Evolutionary conservation across 768 basidiomycete genomes (phyloP).

Genomic region (Lactarius pseudohatsudake): DNA sequence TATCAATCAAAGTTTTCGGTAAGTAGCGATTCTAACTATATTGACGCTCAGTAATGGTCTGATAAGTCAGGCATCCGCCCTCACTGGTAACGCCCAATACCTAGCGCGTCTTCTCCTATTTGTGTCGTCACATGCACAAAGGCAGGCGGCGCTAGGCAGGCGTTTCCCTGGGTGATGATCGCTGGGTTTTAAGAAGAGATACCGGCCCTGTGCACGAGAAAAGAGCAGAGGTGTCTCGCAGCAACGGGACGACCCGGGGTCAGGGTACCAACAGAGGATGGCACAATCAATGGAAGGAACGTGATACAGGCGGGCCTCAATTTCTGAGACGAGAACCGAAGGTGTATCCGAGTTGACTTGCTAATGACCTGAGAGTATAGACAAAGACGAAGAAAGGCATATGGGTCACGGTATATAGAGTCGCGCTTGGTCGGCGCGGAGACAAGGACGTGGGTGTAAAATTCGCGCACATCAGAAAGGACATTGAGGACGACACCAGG

Average conservation of each 20-base stretch:
- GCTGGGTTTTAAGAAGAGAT: too few relatives aligned
- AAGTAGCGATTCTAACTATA: too few relatives aligned
- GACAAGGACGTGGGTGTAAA: slow-evolving; percentile 74
- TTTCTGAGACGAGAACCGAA: slow-evolving; percentile 39
- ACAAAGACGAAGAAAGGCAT: slow-evolving; percentile 42
- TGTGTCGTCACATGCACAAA: too few relatives aligned
- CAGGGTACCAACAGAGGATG: slow-evolving; percentile 3
- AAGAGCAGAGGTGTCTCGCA: background rate
- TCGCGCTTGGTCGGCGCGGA: slow-evolving; percentile 57
- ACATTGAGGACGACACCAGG: background rate
- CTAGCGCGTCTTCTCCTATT: too few relatives aligned
- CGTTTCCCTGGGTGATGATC: too few relatives aligned
- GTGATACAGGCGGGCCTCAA: too few relatives aligned
- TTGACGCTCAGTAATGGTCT: too few relatives aligned
- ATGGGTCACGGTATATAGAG: slow-evolving; percentile 44
- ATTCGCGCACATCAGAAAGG: slow-evolving; percentile 35
- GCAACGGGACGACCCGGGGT: background rate
- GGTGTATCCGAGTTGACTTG: slow-evolving; percentile 48
- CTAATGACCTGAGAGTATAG: slow-evolving; percentile 69
- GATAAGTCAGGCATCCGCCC: too few relatives aligned
- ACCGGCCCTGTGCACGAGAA: slow-evolving; percentile 37
- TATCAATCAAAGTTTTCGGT: too few relatives aligned
- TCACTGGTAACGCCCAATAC: too few relatives aligned
- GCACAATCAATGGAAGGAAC: too few relatives aligned
- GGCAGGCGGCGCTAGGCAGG: too few relatives aligned